Evolutionary conservation across 108 stramenopile species (phyloP).

Genomic region (Pseudonitzschia multiseries): DNA sequence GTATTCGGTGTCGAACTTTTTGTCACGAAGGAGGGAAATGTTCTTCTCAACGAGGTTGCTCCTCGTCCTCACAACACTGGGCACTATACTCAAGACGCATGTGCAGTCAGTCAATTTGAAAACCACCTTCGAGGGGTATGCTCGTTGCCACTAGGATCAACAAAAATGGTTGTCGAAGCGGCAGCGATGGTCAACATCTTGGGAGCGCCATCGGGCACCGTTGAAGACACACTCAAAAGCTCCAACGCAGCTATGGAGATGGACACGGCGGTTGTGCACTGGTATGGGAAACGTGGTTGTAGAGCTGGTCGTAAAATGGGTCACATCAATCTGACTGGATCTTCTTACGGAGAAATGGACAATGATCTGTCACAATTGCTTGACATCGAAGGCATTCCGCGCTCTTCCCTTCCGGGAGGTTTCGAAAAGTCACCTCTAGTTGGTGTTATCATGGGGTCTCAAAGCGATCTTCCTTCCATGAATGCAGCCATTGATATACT

Average conservation of each 20-base stretch:
- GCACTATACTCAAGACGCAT: conserved; percentile 99
- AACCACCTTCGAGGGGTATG: conserved; percentile 95
- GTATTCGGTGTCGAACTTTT: conserved; percentile 98
- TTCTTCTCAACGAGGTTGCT: conserved; percentile 97
- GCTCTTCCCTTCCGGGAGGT: conserved; percentile 57
- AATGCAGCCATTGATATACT: conserved; percentile 87
- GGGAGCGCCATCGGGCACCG: conserved; percentile 70
- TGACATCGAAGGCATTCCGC: conserved; percentile 63
- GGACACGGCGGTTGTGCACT: conserved; percentile 89
- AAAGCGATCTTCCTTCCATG: conserved; percentile 98
- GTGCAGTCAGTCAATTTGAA: conserved; percentile 95
- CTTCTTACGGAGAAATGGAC: conserved; percentile 78
- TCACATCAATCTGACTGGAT: conserved; percentile 93
- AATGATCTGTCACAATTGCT: conserved; percentile 49
- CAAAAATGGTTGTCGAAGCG: conserved; percentile 77
- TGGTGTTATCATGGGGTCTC: conserved; percentile 97
- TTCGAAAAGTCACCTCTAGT: conserved; percentile 73
- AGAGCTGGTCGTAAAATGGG: conserved; percentile 97
- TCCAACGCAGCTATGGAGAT: conserved; percentile 83
- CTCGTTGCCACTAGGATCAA: conserved; percentile 91
- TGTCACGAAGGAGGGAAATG: conserved; percentile 59
- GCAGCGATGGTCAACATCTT: conserved; percentile 92
- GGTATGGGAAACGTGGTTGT: conserved; percentile 94
- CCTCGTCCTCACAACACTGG: conserved; percentile 99
- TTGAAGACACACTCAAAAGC: conserved; percentile 72